Evolutionary conservation across 352 stramenopile genomes (phyloP).

Genomic region (Phytophthora vignae): DNA sequence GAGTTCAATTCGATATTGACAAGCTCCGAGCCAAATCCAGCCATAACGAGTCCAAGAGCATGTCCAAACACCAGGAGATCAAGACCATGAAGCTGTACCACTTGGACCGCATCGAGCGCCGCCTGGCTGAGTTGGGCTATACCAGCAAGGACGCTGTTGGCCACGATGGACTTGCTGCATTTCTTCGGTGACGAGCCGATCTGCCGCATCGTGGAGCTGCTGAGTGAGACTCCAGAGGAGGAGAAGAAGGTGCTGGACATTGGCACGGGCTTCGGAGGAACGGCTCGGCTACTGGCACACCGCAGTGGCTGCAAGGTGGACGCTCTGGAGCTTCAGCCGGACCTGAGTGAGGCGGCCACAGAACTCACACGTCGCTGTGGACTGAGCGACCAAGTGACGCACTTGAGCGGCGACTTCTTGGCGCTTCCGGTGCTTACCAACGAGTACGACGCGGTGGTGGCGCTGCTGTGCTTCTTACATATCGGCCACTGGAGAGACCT

Average conservation of each 20-base stretch:
- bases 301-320: constrained; percentile 69
- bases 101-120: constrained; percentile 81
- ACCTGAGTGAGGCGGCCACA: constrained; percentile 66
- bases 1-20: not conserved
- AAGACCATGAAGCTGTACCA: constrained; percentile 93
- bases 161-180: constrained; percentile 69
- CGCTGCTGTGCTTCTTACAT: constrained; percentile 81
- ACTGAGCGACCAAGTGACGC: constrained; percentile 53
- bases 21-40: not conserved
- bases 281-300: constrained; percentile 82
- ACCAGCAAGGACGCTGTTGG: constrained; percentile 43
- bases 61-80: constrained; percentile 65
- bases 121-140: constrained; percentile 46
- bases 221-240: constrained; percentile 14
- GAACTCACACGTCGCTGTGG: constrained; percentile 69
- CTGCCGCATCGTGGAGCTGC: constrained; percentile 53
- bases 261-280: constrained; percentile 90
- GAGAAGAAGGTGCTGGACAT: constrained; percentile 83
- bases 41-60: not conserved
- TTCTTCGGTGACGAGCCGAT: constrained; percentile 73
- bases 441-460: constrained; percentile 71
- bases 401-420: constrained; percentile 78
- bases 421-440: constrained; percentile 25
- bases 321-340: constrained; percentile 83
- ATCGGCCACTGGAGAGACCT: constrained; percentile 71